phyloP scores from a whole-genome alignment of 2,329 filamentous ascomycete genomes.

The Colletotrichum tabaci region DNA sequence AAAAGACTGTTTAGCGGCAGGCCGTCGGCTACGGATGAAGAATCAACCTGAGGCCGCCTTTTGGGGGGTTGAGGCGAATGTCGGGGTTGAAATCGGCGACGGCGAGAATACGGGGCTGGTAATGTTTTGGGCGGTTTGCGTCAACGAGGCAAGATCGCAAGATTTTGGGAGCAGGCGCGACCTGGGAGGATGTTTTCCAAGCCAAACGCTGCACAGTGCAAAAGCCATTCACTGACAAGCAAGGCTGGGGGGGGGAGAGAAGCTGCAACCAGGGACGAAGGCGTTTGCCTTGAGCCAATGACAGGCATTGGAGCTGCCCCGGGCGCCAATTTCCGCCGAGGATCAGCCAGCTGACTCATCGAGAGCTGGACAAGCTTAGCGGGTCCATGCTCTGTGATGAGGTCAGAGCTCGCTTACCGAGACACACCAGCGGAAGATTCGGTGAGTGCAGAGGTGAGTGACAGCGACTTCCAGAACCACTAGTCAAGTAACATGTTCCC shows the following conservation, averaged over 20 bases:
- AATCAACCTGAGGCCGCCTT: slow-evolving; percentile 8
- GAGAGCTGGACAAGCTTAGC: background rate
- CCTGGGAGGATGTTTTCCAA: slow-evolving; percentile 32
- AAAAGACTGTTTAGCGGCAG: too few species aligned
- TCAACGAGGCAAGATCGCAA: slow-evolving; percentile 24
- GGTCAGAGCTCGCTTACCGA: slow-evolving; percentile 21
- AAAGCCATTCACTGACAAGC: background rate
- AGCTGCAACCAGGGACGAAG: slow-evolving; percentile 26
- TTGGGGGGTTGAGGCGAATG: slow-evolving; percentile 2
- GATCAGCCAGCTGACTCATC: slow-evolving; percentile 36
- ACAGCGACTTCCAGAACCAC: too few species aligned
- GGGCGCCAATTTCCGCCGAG: background rate
- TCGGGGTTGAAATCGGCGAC: slow-evolving; percentile 8
- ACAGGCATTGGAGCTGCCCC: background rate
- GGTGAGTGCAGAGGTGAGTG: too few species aligned
- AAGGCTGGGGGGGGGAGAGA: slow-evolving; percentile 28
- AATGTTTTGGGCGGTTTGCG: slow-evolving; percentile 15
- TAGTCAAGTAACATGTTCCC: too few species aligned
- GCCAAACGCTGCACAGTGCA: slow-evolving; percentile 14
- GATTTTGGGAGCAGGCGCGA: slow-evolving; percentile 38
- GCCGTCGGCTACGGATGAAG: background rate
- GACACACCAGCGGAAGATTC: background rate
- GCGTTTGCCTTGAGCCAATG: slow-evolving; percentile 24
- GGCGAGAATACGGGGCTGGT: background rate
- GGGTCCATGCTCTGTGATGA: background rate